Base-by-base conservation (phyloP, 2,329 filamentous ascomycete genomes). In the Thermochaetoides dissita region DNA sequence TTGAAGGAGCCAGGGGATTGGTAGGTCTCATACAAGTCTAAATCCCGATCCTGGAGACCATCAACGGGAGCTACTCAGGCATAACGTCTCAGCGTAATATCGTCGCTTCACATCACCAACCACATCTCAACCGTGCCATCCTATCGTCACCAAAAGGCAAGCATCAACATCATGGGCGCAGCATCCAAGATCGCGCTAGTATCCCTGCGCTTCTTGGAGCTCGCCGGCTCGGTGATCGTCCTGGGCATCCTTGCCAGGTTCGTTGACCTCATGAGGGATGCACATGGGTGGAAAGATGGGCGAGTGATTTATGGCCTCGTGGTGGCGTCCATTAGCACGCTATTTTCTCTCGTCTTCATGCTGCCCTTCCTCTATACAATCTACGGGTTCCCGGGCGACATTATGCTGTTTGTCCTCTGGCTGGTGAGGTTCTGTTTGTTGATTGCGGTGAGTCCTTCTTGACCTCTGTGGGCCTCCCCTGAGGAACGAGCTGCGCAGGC, bases 341-440 rank as follows among this genome's bases (percentile, higher is more conserved):
- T 47, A 30, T 51, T 46, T 34, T 37, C 45, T 3, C 12, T 50
- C 3, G 12, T 51, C 6, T 53, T 51, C 29, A 43, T 51, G 3
- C 32, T 39, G 2, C 49, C 51, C 2, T 45, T 53, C 30, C 17
- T 45, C 10, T 49, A 50, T 36, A 40, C 46, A 6, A 49, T 47
- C 31, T 17, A 48, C 6, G 46, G 42, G 8, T 49, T 48, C 17
- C 46, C 51, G 10, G 33, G 35, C 17, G 51, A 53, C 38, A 42
- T 49, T 10, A 36, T 41, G 31, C 38, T 53, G 7, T 51, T 50
- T 33, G 28, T 50, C 28, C 43, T 46, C 45, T 53, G 49, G 51
- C 38, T 53, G 24, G 40, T 50, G 7, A 41, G 44, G 6, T 53
- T 53, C 36, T 46, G 35, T 30, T 42, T 53, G 6, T 17, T 51